Base-by-base conservation (phyloP, 1,284 basidiomycete genomes). In the Leccinum subrobustum region DNA sequence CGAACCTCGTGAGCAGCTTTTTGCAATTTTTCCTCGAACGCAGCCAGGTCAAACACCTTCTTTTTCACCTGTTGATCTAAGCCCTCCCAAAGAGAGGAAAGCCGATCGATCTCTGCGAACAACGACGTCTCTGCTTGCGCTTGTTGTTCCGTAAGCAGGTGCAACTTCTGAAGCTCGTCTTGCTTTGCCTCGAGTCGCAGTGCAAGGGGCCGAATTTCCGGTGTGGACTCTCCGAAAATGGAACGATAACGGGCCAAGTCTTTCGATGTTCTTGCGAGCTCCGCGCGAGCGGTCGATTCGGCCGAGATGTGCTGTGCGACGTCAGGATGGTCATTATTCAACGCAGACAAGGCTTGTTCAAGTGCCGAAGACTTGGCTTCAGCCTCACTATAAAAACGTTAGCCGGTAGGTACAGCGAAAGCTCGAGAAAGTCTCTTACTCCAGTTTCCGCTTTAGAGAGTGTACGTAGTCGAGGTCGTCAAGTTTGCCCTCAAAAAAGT, bases 51-150 rank as follows among this genome's bases (percentile, higher is more conserved):
- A 64, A 92, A 92, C 1, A 95, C 86, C 74, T 96, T 96, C 73
- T 82, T 88, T 65, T 90, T 87, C 51, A 95, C 83, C 65, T 94
- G 91, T 56, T 85, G 82, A 66, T 96, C 93, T 31, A 96, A 78
- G n/a, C 83, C 78, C 68, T 95, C 93, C 91, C 94, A 98, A 0
- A 94, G 89, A 53, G 86, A 83, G 14, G 93, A 94, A 29, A 98
- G 74, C 65, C 88, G 88, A 64, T 97, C 95, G 5, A 98, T 78
- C 76, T 98, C 96, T 44, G 86, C 80, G 68, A 92, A 96, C 23
- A 96, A 75, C 27, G 90, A 84, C n/a, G 86, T 81, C 64, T 93
- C 89, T 5, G 89, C 82, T 84, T 93, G 68, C 0, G 68, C 66
- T 52, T 81, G 81, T 64, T 90, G 83, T 47, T 75, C 76, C 33